phyloP scores from a whole-genome alignment of 169 alveolate genomes.

The Cardiosporidium cionae region DNA sequence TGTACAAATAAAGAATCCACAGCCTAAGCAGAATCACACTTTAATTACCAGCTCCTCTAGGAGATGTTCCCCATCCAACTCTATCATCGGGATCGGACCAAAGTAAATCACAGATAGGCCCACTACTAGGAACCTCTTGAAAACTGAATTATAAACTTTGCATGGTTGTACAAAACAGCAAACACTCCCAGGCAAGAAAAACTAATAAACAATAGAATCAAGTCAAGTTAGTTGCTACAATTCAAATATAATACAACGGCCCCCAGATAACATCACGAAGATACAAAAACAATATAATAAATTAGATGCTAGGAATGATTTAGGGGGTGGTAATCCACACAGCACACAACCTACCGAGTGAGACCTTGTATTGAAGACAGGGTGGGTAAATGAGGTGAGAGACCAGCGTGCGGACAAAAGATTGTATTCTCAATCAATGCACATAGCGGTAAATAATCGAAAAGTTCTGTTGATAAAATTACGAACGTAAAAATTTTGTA shows the following conservation, averaged over 20 bases:
- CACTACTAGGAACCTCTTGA: conserved; percentile 99
- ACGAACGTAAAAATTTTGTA: no score
- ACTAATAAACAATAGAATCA: not conserved
- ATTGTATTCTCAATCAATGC: conserved; percentile 91
- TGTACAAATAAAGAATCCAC: no score
- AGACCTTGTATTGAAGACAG: conserved; percentile 42
- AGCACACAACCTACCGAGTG: no score
- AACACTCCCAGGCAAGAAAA: not conserved
- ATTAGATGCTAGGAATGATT: no score
- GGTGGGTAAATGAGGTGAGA: conserved; percentile 81
- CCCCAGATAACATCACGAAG: not conserved
- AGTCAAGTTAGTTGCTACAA: no score
- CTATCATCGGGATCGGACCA: conserved; percentile 99
- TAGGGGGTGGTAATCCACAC: no score
- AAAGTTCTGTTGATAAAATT: not conserved
- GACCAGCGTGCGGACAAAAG: conserved; percentile 98
- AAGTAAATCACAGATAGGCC: conserved; percentile 98
- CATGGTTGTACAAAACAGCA: not conserved
- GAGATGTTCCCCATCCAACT: conserved; percentile 97
- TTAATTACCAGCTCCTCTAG: conserved; percentile 99
- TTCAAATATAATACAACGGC: no score
- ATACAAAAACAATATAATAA: not conserved
- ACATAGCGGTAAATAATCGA: conserved; percentile 91
- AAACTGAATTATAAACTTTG: conserved; percentile 7
- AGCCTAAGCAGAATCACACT: no score